phyloP scores from a whole-genome alignment of 164 flowering plant species.

The Protea cynaroides region DNA sequence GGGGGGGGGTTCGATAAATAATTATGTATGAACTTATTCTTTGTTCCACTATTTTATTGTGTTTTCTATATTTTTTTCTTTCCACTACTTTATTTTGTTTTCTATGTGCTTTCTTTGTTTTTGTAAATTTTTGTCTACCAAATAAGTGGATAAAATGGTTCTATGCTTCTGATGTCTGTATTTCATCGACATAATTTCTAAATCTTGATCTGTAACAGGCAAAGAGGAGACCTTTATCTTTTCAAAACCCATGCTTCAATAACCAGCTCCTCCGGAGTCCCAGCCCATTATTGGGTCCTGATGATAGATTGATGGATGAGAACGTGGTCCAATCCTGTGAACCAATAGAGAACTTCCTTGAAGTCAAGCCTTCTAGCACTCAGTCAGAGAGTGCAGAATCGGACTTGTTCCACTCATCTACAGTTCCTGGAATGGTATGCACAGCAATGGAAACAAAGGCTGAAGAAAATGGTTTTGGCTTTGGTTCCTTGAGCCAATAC shows the following conservation, averaged over 20 bases:
- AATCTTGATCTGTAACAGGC: conserved; percentile 50
- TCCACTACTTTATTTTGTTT: too few species aligned
- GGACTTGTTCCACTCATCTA: conserved; percentile 2
- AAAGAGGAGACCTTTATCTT: conserved; percentile 59
- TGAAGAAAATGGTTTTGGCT: conserved; percentile 22
- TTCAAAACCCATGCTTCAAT: conserved; percentile 35
- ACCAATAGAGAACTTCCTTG: conserved; percentile 72
- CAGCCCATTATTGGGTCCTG: conserved; percentile 35
- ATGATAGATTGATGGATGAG: conserved; percentile 17
- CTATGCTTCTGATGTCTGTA: neutral
- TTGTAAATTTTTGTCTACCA: neutral
- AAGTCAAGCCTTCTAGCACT: conserved; percentile 21
- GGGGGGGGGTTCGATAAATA: too few species aligned
- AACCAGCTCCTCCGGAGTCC: conserved; percentile 51
- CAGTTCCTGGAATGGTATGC: conserved; percentile 14
- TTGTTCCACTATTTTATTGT: too few species aligned
- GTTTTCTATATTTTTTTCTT: too few species aligned
- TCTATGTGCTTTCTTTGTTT: neutral
- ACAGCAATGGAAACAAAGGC: conserved; percentile 18
- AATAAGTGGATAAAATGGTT: neutral
- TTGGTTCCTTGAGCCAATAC: conserved; percentile 25
- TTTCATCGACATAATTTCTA: neutral
- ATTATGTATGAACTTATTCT: too few species aligned
- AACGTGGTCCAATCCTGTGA: conserved; percentile 40
- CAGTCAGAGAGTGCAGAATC: conserved; percentile 15